A percentile compares a stretch with the other conserved stretches of the same genome.
These are phyloP conservation scores for Leccinum sublutescens DNA, from an alignment of 768 basidiomycete genomes.

Conservation along the genomic window DNA sequence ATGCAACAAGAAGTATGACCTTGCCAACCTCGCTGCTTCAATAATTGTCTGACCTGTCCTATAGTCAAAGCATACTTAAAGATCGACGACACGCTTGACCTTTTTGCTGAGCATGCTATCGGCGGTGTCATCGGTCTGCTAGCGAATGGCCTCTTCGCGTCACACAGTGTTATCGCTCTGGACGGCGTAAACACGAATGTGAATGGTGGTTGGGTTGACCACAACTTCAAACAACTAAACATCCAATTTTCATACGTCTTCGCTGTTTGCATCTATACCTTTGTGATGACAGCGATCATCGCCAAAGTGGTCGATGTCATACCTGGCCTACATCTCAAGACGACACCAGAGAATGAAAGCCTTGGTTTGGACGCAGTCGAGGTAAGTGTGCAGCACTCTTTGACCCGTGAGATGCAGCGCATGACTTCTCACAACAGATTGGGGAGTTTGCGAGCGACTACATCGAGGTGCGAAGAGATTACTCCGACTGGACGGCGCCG, in stretches of 20 bases:
- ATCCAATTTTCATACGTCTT: slow-evolving; percentile 69
- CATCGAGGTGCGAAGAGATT: slow-evolving; percentile 67
- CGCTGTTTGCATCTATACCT: slow-evolving; percentile 56
- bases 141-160: slow-evolving; percentile 73
- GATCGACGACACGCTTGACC: slow-evolving; percentile 88
- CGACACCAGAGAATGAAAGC: slow-evolving; percentile 53
- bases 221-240: slow-evolving; percentile 76
- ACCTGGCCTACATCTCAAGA: slow-evolving; percentile 56
- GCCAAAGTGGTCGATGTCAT: slow-evolving; percentile 55
- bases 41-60: slow-evolving; percentile 10
- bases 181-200: slow-evolving; percentile 61
- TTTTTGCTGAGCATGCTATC: slow-evolving; percentile 88
- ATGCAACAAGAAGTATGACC: slow-evolving; percentile 73
- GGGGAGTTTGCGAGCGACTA: slow-evolving; percentile 74
- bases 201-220: slow-evolving; percentile 70
- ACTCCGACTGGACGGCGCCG: slow-evolving; percentile 47
- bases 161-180: slow-evolving; percentile 56
- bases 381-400: slow-evolving; percentile 37
- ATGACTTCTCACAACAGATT: slow-evolving; percentile 39
- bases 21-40: not conserved
- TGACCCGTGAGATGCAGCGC: not conserved
- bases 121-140: slow-evolving; percentile 79
- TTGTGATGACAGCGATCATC: slow-evolving; percentile 59
- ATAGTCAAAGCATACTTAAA: slow-evolving; percentile 66
- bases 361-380: slow-evolving; percentile 72